A percentile compares a stretch with the other conserved stretches of the same genome.
Conservation (phyloP, 371 early-diverging fungal genomes). For the Mortierella sp. region DNA sequence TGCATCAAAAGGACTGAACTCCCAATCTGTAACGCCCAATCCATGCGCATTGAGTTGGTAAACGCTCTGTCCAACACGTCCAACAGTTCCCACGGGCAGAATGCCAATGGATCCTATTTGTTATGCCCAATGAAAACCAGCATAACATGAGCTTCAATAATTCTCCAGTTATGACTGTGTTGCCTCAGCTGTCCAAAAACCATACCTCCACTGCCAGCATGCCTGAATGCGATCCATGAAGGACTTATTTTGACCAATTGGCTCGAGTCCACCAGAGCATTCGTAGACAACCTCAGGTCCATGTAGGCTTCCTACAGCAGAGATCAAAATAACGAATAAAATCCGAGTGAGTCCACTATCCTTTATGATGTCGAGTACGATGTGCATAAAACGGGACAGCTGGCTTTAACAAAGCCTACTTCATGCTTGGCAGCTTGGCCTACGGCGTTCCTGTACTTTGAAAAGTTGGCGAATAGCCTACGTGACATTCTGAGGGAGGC, state of each 20-base stretch:
- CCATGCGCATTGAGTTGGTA: constrained; percentile 58
- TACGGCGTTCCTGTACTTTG: constrained; percentile 73
- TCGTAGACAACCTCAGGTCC: constrained; percentile 61
- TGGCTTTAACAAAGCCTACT: constrained; percentile 23
- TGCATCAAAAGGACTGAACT: constrained; percentile 62
- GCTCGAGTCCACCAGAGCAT: constrained; percentile 59
- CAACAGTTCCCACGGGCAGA: constrained; percentile 56
- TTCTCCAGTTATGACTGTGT: background rate
- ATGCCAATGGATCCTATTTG: constrained; percentile 59
- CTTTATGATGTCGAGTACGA: background rate
- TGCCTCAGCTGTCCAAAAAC: background rate
- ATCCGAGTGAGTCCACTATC: background rate
- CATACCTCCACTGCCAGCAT: constrained; percentile 56
- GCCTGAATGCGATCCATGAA: constrained; percentile 61
- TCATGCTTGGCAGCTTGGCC: constrained; percentile 70
- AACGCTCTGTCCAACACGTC: constrained; percentile 55
- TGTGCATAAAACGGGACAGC: background rate
- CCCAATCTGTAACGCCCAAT: constrained; percentile 66
- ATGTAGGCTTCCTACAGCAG: constrained; percentile 62
- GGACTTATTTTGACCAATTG: constrained; percentile 63
- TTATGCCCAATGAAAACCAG: background rate
- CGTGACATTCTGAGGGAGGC: too few relatives aligned
- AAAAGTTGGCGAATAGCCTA: constrained; percentile 40
- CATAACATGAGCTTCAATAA: constrained; percentile 3
- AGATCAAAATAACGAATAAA: background rate